phyloP scores from a whole-genome alignment of 2,329 filamentous ascomycete genomes.

The Pseudocercospora eumusae region DNA sequence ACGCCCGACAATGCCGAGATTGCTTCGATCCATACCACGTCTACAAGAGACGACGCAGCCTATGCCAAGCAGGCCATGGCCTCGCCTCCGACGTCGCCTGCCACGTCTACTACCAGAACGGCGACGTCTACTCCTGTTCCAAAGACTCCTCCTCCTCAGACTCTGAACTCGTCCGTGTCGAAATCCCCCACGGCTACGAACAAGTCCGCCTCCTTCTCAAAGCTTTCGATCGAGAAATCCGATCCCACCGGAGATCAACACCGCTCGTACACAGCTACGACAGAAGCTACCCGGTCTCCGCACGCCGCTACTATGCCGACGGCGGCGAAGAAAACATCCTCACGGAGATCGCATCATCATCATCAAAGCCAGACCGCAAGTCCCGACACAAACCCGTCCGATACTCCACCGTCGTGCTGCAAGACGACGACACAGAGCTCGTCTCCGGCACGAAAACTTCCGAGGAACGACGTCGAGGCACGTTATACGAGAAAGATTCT shows the following conservation, averaged over 20 bases:
- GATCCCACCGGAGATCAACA: conserved; percentile 29
- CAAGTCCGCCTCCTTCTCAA: conserved; percentile 45
- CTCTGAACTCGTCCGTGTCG: conserved; percentile 48
- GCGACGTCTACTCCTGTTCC: conserved; percentile 35
- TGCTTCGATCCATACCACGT: conserved; percentile 50
- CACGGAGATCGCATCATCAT: conserved; percentile 19
- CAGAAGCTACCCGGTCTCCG: conserved; percentile 45
- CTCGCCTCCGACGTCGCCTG: conserved; percentile 50
- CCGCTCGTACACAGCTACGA: conserved; percentile 48
- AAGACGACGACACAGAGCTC: conserved; percentile 16
- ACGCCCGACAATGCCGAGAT: conserved; percentile 48
- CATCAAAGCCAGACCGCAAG: conserved; percentile 13
- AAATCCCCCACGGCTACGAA: conserved; percentile 47
- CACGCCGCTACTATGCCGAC: conserved; percentile 35
- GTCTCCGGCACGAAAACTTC: background rate
- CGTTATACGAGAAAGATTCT: conserved; percentile 21
- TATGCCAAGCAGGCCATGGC: conserved; percentile 48
- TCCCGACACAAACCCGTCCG: conserved; percentile 21
- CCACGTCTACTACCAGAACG: conserved; percentile 46
- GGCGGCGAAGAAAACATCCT: conserved; percentile 16
- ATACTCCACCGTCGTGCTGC: conserved; percentile 26
- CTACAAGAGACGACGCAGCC: conserved; percentile 43
- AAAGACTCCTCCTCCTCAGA: too few relatives aligned
- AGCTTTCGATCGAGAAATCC: conserved; percentile 46
- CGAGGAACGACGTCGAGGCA: conserved; percentile 21